Evolutionary conservation across 108 stramenopile species (phyloP).

Genomic region (Nitzschia palea): DNA sequence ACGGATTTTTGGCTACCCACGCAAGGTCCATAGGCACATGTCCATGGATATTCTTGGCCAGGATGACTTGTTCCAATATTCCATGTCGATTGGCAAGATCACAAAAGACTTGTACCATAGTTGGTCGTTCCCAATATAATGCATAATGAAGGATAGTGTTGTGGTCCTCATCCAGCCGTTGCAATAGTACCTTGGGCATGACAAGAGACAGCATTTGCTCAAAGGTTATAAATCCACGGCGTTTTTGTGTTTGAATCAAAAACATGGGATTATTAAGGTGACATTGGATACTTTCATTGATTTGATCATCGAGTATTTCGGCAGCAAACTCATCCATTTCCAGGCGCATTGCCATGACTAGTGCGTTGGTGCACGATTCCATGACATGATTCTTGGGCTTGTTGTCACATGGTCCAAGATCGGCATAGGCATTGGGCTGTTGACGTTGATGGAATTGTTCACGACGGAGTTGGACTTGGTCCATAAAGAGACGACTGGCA

Average conservation of each 20-base stretch:
- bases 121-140: background rate
- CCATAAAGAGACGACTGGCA: background rate
- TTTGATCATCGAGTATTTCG: background rate
- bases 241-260: background rate
- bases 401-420: too few species aligned
- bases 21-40: background rate
- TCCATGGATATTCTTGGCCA: constrained; percentile 3
- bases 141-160: constrained; percentile 1
- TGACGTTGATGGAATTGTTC: background rate
- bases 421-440: too few species aligned
- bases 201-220: background rate
- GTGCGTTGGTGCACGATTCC: background rate
- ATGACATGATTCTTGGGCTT: constrained; percentile 9
- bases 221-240: background rate
- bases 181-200: background rate
- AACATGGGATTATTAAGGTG: background rate
- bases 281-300: background rate
- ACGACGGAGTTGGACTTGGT: background rate
- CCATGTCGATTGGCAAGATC: background rate
- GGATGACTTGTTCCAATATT: background rate
- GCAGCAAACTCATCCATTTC: constrained; percentile 1
- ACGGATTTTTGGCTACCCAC: background rate
- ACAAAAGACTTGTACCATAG: background rate
- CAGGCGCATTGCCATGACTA: background rate
- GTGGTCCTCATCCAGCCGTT: constrained; percentile 2